These are phyloP conservation scores for Trematosphaeria pertusa DNA, from an alignment of 2,329 filamentous ascomycete genomes.

Conservation along the genomic window DNA sequence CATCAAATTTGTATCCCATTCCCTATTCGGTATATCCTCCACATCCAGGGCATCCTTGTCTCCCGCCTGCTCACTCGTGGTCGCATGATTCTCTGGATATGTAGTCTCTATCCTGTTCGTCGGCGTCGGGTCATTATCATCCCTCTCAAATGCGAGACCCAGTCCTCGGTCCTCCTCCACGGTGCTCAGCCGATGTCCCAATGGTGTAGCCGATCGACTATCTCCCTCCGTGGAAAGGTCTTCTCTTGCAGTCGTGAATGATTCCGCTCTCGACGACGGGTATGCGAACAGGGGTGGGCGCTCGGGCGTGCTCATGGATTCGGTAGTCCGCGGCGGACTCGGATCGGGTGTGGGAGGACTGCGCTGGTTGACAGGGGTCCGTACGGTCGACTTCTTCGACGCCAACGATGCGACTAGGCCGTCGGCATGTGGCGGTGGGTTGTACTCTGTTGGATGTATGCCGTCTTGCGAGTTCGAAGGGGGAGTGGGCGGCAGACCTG, in stretches of 20 bases:
- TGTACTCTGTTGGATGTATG: conserved; percentile 25
- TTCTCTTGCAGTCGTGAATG: conserved; percentile 56
- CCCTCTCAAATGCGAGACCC: conserved; percentile 45
- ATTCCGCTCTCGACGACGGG: conserved; percentile 54
- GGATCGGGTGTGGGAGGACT: conserved; percentile 49
- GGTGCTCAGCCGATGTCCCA: conserved; percentile 33
- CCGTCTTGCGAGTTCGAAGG: conserved; percentile 49
- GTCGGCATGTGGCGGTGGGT: conserved; percentile 47
- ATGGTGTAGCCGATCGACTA: conserved; percentile 37
- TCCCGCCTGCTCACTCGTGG: conserved; percentile 18
- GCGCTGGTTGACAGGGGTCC: conserved; percentile 51
- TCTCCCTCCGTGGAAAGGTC: conserved; percentile 46
- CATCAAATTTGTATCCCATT: conserved; percentile 51
- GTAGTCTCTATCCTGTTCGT: conserved; percentile 25
- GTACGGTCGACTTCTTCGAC: conserved; percentile 47
- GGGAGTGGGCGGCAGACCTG: conserved; percentile 54
- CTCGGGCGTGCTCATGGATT: conserved; percentile 22
- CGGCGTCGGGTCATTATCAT: conserved; percentile 41
- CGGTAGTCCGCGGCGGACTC: conserved; percentile 40
- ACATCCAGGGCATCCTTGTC: conserved; percentile 25
- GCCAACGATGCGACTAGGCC: conserved; percentile 48
- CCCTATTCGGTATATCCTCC: conserved; percentile 41
- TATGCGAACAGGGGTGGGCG: conserved; percentile 40
- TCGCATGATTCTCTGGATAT: conserved; percentile 13
- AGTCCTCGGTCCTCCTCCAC: conserved; percentile 42